A percentile compares a stretch with the other conserved stretches of the same genome.
phyloP scores from a whole-genome alignment of 257 asterid genomes.

The Penstemon barbatus region DNA sequence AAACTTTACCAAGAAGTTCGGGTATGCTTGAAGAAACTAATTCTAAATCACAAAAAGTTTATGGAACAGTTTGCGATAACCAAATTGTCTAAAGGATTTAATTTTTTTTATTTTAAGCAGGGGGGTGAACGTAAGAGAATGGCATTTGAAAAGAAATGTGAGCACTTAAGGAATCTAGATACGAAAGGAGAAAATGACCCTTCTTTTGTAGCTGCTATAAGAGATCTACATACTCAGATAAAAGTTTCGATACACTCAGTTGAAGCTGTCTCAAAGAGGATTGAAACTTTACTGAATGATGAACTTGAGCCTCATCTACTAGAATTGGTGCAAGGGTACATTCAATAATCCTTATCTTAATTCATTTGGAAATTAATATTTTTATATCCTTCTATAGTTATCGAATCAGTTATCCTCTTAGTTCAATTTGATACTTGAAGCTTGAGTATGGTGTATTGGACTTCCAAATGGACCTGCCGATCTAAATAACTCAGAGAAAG shows the following conservation, averaged over 20 bases:
- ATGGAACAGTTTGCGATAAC: no score
- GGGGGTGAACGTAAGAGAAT: constrained; percentile 78
- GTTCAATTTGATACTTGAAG: no score
- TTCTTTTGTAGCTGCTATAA: constrained; percentile 52
- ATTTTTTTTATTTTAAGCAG: constrained; percentile 32
- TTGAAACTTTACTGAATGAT: constrained; percentile 80
- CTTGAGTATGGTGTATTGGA: no score
- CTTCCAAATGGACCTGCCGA: no score
- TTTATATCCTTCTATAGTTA: no score
- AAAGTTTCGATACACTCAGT: constrained; percentile 93
- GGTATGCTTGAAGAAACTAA: constrained; percentile 50
- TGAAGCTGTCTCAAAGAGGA: constrained; percentile 87
- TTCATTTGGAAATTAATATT: no score
- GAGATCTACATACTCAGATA: constrained; percentile 77
- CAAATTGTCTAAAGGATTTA: no score
- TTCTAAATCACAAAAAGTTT: no score
- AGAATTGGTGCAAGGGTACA: constrained; percentile 77
- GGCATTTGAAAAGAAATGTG: constrained; percentile 83
- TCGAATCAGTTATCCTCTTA: no score
- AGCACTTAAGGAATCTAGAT: constrained; percentile 73
- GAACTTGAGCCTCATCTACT: constrained; percentile 87
- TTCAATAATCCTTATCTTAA: no score
- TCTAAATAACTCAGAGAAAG: no score
- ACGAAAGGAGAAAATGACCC: constrained; percentile 69
- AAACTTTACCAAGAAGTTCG: constrained; percentile 91